Evolutionary conservation across 2,329 filamentous ascomycete genomes (phyloP).

Genomic region (Teratosphaeria zuluensis): DNA sequence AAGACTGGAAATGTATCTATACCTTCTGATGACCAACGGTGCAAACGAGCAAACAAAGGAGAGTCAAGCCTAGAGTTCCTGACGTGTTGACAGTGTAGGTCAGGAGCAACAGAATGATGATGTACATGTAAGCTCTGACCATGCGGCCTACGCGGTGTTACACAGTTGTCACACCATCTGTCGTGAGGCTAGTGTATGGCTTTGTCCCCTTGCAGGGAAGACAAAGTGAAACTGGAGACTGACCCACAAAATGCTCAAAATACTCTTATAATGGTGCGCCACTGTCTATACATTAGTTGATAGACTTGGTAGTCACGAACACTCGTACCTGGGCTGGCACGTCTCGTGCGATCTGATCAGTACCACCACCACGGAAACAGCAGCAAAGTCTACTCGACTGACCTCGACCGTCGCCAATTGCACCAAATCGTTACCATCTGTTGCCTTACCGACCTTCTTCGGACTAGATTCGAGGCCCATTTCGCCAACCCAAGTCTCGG

Average conservation of each 20-base stretch:
- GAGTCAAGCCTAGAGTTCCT: not conserved
- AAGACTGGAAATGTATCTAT: not conserved
- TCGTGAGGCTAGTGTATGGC: not conserved
- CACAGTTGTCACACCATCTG: not conserved
- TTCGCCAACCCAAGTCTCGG: conserved; percentile 42
- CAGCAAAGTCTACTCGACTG: not conserved
- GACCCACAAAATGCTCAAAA: not conserved
- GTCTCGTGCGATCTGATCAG: conserved; percentile 27
- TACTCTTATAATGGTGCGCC: conserved; percentile 22
- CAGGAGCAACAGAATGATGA: not conserved
- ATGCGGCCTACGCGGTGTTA: not conserved
- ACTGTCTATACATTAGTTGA: conserved; percentile 43
- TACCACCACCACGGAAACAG: not conserved
- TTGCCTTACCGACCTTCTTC: conserved; percentile 34
- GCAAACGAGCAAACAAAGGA: not conserved
- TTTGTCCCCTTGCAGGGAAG: not conserved
- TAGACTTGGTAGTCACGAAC: conserved; percentile 39
- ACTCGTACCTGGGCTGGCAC: conserved; percentile 46
- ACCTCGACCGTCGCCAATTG: conserved; percentile 47
- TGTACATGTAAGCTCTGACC: not conserved
- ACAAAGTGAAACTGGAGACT: not conserved
- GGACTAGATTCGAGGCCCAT: conserved; percentile 40
- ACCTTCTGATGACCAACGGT: not conserved
- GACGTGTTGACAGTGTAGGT: not conserved
- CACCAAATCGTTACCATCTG: conserved; percentile 36